Conservation (phyloP, 2,329 filamentous ascomycete genomes). For the Hypoxylon sp. region DNA sequence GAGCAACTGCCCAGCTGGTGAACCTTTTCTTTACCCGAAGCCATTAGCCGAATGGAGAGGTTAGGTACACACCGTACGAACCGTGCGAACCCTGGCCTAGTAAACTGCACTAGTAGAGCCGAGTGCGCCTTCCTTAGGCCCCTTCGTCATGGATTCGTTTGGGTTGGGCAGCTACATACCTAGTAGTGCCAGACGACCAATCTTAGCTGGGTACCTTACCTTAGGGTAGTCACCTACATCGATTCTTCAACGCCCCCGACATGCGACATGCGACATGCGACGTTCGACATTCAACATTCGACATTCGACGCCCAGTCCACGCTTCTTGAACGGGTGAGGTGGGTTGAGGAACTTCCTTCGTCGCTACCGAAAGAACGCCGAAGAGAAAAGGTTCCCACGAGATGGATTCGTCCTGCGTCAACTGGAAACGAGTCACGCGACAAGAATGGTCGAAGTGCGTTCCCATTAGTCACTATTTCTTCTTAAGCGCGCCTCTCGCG, state of each 20-base stretch:
- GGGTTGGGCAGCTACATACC: conserved; percentile 35
- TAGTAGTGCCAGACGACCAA: conserved; percentile 21
- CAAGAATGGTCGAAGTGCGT: conserved; percentile 25
- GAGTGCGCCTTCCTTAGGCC: not conserved
- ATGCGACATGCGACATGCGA: too few relatives aligned
- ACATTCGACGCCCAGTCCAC: too few relatives aligned
- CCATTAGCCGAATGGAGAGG: conserved; percentile 38
- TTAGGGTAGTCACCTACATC: not conserved
- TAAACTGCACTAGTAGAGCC: conserved; percentile 4
- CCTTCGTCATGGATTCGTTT: conserved; percentile 10
- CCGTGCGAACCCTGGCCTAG: not conserved
- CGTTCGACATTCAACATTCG: too few relatives aligned
- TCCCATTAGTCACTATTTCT: conserved; percentile 35
- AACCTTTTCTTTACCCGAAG: conserved; percentile 30
- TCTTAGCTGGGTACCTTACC: conserved; percentile 4
- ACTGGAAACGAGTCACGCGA: conserved; percentile 36
- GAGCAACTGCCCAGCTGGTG: conserved; percentile 12
- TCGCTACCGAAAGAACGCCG: conserved; percentile 20
- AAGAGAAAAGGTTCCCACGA: conserved; percentile 22
- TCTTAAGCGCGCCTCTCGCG: conserved; percentile 34
- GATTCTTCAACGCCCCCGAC: too few relatives aligned
- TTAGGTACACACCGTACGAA: conserved; percentile 16
- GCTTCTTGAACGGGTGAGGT: conserved; percentile 22
- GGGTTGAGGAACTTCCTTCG: conserved; percentile 25
- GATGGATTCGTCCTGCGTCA: conserved; percentile 30